Evolutionary conservation across 2,329 filamentous ascomycete species (phyloP), one percentile per base, ranked within the genome.

Genomic region (Fusarium pininemorale): DNA sequence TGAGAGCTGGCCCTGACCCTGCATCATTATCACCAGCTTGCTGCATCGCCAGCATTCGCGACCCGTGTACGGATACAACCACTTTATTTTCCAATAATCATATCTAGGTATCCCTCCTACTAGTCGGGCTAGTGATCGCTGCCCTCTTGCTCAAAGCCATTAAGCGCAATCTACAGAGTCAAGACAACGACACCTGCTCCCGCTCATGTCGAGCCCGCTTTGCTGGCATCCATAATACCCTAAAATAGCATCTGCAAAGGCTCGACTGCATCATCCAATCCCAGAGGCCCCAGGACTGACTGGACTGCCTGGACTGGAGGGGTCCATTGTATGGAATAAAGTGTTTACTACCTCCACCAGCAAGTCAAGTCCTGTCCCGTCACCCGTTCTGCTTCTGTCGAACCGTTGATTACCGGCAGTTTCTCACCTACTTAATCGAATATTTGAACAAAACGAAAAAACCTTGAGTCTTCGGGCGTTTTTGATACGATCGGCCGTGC

Each of bases 161-260:
- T n/a, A 37, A 58, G 32, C 45, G 38, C 28, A n/a, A 24, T 35
- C 22, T 44, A 11, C 30, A 24, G 53, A 51, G 28, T 15, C 28
- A 56, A 44, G 50, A 24, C 44, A 59, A 44, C 32, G 14, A 44
- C 20, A 30, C 16, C 24, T 53, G 30, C 22, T 42, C 41, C 37
- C 24, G 35, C 63, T 58, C 39, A 35, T 48, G 22, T 51, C 55
- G 63, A 61, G 50, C 63, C 68, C 71, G 48, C 50, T 76, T 73
- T 68, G 73, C 28, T 78, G 76, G 73, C 76, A 75, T 26, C 45
- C 20, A 28, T 61, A 63, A 35, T 63, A 59, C 62, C 70, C 53
- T 64, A 78, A 77, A 78, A 78, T 78, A 78, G 76, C 58, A 73
- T 62, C 47, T 70, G 63, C 58, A 66, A 59, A 72, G 68, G 55